Evolutionary conservation across 306 rosid genomes (phyloP).

Genomic region (Acmispon strigosus): DNA sequence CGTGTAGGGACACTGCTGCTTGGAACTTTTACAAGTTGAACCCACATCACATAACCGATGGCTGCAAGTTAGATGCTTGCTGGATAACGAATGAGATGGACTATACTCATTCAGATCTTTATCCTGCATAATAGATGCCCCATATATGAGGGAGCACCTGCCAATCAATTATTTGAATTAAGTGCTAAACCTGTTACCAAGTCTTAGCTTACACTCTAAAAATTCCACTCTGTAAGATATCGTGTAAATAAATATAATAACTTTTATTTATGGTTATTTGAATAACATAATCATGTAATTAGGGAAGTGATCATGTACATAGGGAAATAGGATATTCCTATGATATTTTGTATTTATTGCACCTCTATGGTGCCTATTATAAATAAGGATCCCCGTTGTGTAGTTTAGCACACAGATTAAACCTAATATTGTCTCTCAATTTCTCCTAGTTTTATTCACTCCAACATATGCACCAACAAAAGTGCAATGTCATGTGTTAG

Average conservation of each 20-base stretch:
- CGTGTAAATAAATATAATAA: no score
- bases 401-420: no score
- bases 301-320: no score
- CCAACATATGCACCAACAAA: constrained; percentile 16
- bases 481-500: not conserved
- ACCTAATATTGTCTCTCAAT: no score
- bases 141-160: constrained; percentile 95
- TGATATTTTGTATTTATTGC: no score
- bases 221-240: constrained; percentile 14
- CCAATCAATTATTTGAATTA: constrained; percentile 94
- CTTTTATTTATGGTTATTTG: no score
- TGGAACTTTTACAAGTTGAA: constrained; percentile 56
- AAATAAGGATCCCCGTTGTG: no score
- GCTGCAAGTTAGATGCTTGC: constrained; percentile 75
- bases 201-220: constrained; percentile 34
- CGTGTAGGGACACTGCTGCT: constrained; percentile 69
- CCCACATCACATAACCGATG: constrained; percentile 68
- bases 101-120: constrained; percentile 84
- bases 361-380: no score
- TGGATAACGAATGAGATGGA: constrained; percentile 68
- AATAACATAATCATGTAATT: no score
- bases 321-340: no score
- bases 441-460: not conserved
- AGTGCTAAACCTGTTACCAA: constrained; percentile 73
- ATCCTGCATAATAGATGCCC: constrained; percentile 99